Conservation (phyloP, 345 rosid species). For the Lepidium sativum region DNA sequence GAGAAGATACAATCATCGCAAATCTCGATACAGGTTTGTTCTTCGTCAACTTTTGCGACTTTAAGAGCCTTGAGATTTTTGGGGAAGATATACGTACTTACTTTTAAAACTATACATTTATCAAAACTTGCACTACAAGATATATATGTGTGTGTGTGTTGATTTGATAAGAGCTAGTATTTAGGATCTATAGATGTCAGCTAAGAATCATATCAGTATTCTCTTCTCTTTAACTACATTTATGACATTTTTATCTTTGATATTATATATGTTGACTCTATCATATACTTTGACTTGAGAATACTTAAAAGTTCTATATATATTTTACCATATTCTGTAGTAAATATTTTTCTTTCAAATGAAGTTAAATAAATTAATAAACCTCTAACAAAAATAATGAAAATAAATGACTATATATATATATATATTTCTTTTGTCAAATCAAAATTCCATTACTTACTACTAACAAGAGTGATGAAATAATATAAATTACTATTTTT, state of each 20-base stretch:
- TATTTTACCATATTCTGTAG: neutral
- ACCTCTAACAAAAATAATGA: too few relatives aligned
- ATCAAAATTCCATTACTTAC: too few relatives aligned
- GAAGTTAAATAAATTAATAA: too few relatives aligned
- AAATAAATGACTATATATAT: too few relatives aligned
- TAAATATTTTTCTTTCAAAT: neutral
- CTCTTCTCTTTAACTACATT: neutral
- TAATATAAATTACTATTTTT: too few relatives aligned
- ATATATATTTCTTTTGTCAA: too few relatives aligned
- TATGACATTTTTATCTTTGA: neutral
- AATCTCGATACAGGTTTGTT: constrained; percentile 75
- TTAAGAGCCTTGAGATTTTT: constrained; percentile 4
- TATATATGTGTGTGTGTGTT: neutral
- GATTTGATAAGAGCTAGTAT: neutral
- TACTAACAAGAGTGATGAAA: too few relatives aligned
- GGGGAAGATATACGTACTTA: neutral
- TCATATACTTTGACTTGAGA: constrained; percentile 4
- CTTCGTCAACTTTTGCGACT: constrained; percentile 20
- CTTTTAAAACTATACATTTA: neutral
- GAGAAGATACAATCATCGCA: constrained; percentile 72
- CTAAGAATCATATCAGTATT: constrained; percentile 16
- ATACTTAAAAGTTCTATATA: neutral
- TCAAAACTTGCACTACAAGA: constrained; percentile 18
- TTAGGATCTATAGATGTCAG: constrained; percentile 15
- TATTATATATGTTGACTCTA: neutral